phyloP scores from a whole-genome alignment of 2,329 filamentous ascomycete genomes.

The Botrytis cinerea region DNA sequence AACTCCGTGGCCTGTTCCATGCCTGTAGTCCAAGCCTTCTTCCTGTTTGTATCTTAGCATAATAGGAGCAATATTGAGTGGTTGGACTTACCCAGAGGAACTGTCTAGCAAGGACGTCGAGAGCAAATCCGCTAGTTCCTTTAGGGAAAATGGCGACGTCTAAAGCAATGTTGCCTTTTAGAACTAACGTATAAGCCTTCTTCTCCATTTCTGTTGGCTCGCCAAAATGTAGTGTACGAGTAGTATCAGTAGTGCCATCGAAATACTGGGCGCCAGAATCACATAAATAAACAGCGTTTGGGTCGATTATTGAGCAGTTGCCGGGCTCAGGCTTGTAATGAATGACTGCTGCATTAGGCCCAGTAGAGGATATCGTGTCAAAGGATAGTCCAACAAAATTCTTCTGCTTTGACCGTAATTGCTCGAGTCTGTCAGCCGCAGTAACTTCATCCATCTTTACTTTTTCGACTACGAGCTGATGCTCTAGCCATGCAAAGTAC shows the following conservation, averaged over 20 bases:
- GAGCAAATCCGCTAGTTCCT: conserved; percentile 88
- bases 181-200: conserved; percentile 87
- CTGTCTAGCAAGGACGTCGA: conserved; percentile 86
- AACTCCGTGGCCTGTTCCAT: conserved; percentile 94
- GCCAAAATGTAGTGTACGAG: conserved; percentile 89
- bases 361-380: conserved; percentile 92
- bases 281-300: conserved; percentile 85
- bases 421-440: conserved; percentile 88
- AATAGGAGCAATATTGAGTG: background rate
- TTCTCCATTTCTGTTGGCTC: conserved; percentile 79
- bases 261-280: conserved; percentile 96
- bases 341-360: conserved; percentile 81
- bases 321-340: conserved; percentile 90
- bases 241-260: conserved; percentile 95
- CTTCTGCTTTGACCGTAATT: conserved; percentile 65
- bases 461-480: conserved; percentile 76
- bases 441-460: conserved; percentile 80
- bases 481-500: conserved; percentile 96
- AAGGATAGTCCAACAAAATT: conserved; percentile 91
- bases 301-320: conserved; percentile 80
- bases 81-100: conserved; percentile 73
- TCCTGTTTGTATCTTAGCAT: conserved; percentile 44
- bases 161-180: conserved; percentile 91
- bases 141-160: conserved; percentile 90
- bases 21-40: conserved; percentile 89